Evolutionary conservation across 2,329 filamentous ascomycete species (phyloP).

Genomic region (Lasiodiplodia sp.): DNA sequence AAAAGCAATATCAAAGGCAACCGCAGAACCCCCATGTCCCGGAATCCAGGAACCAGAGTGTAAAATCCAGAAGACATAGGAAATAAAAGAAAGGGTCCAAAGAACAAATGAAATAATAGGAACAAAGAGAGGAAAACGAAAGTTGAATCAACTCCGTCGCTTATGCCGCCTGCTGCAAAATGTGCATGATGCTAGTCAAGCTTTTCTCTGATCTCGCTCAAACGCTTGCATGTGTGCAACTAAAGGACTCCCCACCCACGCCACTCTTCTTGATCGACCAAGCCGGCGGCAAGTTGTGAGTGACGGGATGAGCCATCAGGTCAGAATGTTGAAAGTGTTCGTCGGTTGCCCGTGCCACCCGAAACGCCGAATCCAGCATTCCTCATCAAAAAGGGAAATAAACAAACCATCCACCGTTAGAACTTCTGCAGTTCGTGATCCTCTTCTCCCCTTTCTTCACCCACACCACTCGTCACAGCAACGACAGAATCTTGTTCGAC

Average conservation of each 20-base stretch:
- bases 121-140: background rate
- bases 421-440: background rate
- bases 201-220: slow-evolving; percentile 1
- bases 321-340: background rate
- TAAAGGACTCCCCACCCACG: background rate
- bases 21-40: background rate
- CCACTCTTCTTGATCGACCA: background rate
- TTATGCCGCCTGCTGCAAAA: slow-evolving; percentile 18
- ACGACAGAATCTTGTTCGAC: slow-evolving; percentile 46
- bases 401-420: background rate
- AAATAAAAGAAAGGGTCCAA: background rate
- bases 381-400: background rate
- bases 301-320: background rate
- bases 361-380: slow-evolving; percentile 12
- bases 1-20: background rate
- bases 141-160: slow-evolving; percentile 18
- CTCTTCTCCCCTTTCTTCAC: background rate
- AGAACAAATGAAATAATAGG: background rate
- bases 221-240: background rate
- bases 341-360: background rate
- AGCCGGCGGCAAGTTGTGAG: background rate
- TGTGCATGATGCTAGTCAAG: slow-evolving; percentile 7
- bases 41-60: background rate
- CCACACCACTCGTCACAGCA: slow-evolving; percentile 35
- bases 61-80: background rate